Evolutionary conservation across 148 eudicot species (phyloP).

Genomic region (Camellia lanceoleosa): DNA sequence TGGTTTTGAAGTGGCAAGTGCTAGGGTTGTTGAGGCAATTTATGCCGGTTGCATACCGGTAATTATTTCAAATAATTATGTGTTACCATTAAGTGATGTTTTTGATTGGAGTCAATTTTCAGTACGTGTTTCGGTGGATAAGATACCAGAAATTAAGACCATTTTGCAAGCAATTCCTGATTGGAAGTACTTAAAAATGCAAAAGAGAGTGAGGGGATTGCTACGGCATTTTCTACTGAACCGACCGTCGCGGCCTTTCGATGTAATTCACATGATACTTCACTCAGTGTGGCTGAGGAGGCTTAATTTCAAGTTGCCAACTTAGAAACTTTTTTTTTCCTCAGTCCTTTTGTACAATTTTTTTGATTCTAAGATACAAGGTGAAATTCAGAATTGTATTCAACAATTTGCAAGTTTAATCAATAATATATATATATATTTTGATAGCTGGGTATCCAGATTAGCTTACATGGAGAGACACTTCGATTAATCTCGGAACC

Average conservation of each 20-base stretch:
- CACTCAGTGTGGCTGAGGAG: conserved; percentile 40
- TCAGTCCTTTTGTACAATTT: too few species aligned
- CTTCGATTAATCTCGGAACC: too few species aligned
- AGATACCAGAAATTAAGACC: conserved; percentile 21
- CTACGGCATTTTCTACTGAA: conserved; percentile 30
- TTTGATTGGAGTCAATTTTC: conserved; percentile 37
- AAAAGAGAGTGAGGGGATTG: conserved; percentile 28
- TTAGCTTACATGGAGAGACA: too few species aligned
- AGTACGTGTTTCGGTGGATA: conserved; percentile 15
- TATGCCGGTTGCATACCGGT: conserved; percentile 36
- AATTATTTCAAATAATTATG: conserved; percentile 27
- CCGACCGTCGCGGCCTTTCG: conserved; percentile 30
- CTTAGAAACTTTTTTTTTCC: neutral
- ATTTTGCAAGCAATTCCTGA: conserved; percentile 22
- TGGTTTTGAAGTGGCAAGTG: conserved; percentile 39
- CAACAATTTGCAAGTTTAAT: too few species aligned
- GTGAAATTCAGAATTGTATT: too few species aligned
- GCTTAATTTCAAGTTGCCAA: neutral
- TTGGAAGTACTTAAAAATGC: conserved; percentile 19
- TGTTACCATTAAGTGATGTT: conserved; percentile 32
- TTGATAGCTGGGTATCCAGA: too few species aligned
- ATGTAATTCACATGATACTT: conserved; percentile 35
- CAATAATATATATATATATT: too few species aligned
- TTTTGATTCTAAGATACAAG: too few species aligned
- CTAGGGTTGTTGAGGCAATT: conserved; percentile 37